phyloP scores from a whole-genome alignment of 2,329 filamentous ascomycete species.

The Blastomyces emzantsi region DNA sequence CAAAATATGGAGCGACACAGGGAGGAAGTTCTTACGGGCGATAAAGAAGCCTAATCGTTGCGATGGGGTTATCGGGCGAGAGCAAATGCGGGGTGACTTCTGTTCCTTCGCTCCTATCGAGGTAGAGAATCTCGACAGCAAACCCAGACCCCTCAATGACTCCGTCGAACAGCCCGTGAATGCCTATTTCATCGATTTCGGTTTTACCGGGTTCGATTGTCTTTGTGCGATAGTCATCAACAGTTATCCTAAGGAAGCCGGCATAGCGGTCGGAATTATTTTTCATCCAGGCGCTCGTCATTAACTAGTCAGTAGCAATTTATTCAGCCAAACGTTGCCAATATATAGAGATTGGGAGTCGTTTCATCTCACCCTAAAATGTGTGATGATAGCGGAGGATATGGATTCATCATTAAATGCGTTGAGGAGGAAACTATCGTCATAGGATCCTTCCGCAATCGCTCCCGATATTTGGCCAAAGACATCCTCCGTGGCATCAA shows the following conservation, averaged over 20 bases:
- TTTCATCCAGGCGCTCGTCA: conserved; percentile 80
- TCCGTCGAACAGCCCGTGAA: conserved; percentile 66
- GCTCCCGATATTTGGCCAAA: conserved; percentile 54
- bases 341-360: conserved; percentile 1
- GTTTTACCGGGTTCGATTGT: conserved; percentile 65
- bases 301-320: conserved; percentile 48
- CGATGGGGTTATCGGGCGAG: conserved; percentile 31
- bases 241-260: conserved; percentile 57
- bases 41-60: conserved; percentile 61
- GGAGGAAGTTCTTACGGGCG: conserved; percentile 46
- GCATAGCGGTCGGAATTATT: conserved; percentile 60
- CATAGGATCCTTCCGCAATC: conserved; percentile 47
- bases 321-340: conserved; percentile 6
- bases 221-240: conserved; percentile 60
- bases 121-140: conserved; percentile 78
- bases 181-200: conserved; percentile 86
- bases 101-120: conserved; percentile 73
- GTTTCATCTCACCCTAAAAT: conserved; percentile 52
- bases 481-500: conserved; percentile 62
- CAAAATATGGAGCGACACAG: conserved; percentile 1
- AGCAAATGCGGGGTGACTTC: conserved; percentile 52
- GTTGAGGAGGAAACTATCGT: conserved; percentile 49
- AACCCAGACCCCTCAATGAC: conserved; percentile 71
- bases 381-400: conserved; percentile 74
- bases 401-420: conserved; percentile 64